These are phyloP conservation scores for Evansstolkia leycettana DNA, from an alignment of 495 filamentous ascomycete species.

Conservation along the genomic window DNA sequence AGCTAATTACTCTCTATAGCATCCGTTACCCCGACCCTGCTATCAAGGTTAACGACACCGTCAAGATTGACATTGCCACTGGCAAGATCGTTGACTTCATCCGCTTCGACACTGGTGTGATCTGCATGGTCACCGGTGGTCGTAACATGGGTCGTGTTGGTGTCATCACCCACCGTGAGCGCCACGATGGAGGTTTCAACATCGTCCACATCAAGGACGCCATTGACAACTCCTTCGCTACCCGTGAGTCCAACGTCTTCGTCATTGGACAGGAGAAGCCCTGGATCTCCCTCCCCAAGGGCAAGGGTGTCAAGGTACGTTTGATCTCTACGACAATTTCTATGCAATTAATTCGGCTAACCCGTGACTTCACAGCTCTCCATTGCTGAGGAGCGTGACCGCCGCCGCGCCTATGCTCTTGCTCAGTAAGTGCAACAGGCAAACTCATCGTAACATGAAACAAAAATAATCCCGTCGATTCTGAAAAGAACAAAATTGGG, in stretches of 20 bases:
- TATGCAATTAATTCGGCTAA: conserved; percentile 7
- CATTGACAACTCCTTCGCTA: conserved; percentile 98
- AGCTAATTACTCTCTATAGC: conserved; percentile 41
- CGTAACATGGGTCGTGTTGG: conserved; percentile 99
- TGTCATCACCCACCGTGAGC: conserved; percentile 99
- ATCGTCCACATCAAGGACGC: conserved; percentile 99
- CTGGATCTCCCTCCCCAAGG: conserved; percentile 97
- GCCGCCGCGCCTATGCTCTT: conserved; percentile 68
- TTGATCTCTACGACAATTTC: background rate
- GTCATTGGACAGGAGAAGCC: conserved; percentile 96
- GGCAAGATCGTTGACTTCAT: conserved; percentile 96
- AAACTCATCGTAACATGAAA: conserved; percentile 15
- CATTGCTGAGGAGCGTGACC: conserved; percentile 97
- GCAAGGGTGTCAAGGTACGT: conserved; percentile 93
- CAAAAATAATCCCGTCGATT: conserved; percentile 9
- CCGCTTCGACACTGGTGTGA: conserved; percentile 92
- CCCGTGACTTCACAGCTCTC: conserved; percentile 44
- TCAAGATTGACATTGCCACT: conserved; percentile 93
- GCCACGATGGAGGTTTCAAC: conserved; percentile 98
- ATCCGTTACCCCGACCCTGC: conserved; percentile 97
- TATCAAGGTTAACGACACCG: conserved; percentile 99
- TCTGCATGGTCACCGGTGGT: conserved; percentile 96
- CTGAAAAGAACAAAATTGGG: conserved; percentile 20
- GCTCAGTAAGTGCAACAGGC: conserved; percentile 36
- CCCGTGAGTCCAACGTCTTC: conserved; percentile 97